Evolutionary conservation across 108 stramenopile species (phyloP), one percentile per base, ranked within the genome.

Genomic region (Pseudonitzschia multiseries): DNA sequence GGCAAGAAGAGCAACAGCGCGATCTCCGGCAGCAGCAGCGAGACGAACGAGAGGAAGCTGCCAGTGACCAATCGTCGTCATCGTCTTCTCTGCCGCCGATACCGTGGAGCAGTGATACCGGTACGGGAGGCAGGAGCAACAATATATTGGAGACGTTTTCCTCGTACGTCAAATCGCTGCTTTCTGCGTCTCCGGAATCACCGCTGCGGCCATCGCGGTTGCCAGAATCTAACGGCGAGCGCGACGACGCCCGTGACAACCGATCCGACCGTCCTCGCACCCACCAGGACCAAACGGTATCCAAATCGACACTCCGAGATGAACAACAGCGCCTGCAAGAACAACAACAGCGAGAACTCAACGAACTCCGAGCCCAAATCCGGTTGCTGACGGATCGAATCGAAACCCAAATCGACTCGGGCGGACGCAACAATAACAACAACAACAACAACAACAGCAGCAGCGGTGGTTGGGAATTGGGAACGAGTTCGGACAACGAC

Each of bases 1-100:
- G 63, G 32, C 76, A 64, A 17, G 44, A 61, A 59, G 40, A 71
- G 54, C 31, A 41, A 18, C 42, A 60, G 24, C 70, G 33, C 46
- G 46, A 18, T 5, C 18, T 48, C 2, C 46, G 14, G 44, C 65
- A 67, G 57, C 53, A 44, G 22, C 62, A 57, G 43, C 59, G 70
- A 43, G 46, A 40, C 1, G 22, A 56, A 69, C 51, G 62, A 21
- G 57, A 67, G 46, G 65, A 9, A 26, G 12, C 68, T 8, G 59
- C 57, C 59, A 33, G 0, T 12, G 0, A 51, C 3, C 50, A 10
- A 3, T 51, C 50, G 50, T 51, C 50, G 50, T 51, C 50, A 3
- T 8, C 65, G 18, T 17, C 26, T 14, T 27, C 51, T 41, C 0
- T 43, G 17, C 9, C 6, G 36, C 12, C 46, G 46, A 48, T 18